Conservation (phyloP, 306 rosid species). For the Quercus variabilis region DNA sequence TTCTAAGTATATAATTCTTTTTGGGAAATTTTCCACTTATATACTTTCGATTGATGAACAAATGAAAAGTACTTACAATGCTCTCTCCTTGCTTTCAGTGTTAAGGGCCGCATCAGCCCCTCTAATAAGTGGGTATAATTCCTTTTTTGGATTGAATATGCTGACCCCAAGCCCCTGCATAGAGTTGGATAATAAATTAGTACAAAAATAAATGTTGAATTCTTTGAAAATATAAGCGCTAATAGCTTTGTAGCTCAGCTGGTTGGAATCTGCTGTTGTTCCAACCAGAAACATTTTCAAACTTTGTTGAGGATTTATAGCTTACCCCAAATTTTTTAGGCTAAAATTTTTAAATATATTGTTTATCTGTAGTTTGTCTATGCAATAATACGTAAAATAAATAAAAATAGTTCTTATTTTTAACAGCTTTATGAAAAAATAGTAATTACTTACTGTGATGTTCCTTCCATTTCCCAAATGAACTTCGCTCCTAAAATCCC, state of each 20-base stretch:
- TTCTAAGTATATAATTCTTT: background rate
- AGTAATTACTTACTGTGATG: conserved; percentile 49
- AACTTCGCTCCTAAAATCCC: conserved; percentile 53
- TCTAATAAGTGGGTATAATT: conserved; percentile 51
- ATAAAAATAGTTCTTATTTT: background rate
- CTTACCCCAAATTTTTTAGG: too few species aligned
- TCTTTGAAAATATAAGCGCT: background rate
- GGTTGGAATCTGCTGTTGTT: too few species aligned
- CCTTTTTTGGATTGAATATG: conserved; percentile 48
- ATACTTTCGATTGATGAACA: background rate
- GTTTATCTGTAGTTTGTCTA: too few species aligned
- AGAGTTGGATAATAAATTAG: conserved; percentile 4
- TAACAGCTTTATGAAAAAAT: background rate
- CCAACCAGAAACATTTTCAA: too few species aligned
- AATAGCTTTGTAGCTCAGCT: too few species aligned
- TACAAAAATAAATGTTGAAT: background rate
- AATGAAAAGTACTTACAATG: conserved; percentile 33
- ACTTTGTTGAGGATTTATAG: too few species aligned
- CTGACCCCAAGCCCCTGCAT: conserved; percentile 71
- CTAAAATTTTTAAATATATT: too few species aligned
- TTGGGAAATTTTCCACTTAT: background rate
- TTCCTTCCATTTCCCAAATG: conserved; percentile 65
- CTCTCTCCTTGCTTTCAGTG: conserved; percentile 43
- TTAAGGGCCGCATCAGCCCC: conserved; percentile 57
- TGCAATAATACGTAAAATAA: too few species aligned